Evolutionary conservation across 352 stramenopile species (phyloP).

Genomic region (Phytophthora boehmeriae): DNA sequence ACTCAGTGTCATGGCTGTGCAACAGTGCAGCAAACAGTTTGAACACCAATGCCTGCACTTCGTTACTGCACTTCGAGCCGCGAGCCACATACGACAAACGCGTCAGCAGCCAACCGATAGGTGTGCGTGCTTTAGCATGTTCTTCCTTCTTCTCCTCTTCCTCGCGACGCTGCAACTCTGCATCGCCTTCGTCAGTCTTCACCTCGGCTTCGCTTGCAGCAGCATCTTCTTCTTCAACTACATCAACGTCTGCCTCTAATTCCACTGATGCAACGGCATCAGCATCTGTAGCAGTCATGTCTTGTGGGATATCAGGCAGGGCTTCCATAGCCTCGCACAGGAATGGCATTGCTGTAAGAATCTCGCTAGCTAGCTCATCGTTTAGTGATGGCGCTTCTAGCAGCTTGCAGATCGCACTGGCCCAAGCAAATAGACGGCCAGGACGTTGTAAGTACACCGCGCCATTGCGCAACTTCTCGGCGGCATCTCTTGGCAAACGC

Average conservation of each 20-base stretch:
- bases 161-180: conserved; percentile 29
- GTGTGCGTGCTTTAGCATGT: conserved; percentile 58
- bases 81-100: conserved; percentile 83
- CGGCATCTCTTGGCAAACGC: conserved; percentile 23
- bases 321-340: conserved; percentile 60
- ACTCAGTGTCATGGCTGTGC: conserved; percentile 51
- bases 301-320: conserved; percentile 64
- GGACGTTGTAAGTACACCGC: conserved; percentile 58
- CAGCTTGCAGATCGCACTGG: conserved; percentile 68
- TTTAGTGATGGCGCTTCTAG: conserved; percentile 65
- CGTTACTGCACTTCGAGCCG: conserved; percentile 41
- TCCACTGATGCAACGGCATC: conserved; percentile 21
- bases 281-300: conserved; percentile 41
- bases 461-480: conserved; percentile 35
- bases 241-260: conserved; percentile 13
- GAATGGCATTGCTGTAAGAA: conserved; percentile 66
- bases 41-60: conserved; percentile 79
- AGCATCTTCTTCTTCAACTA: conserved; percentile 1
- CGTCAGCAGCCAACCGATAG: conserved; percentile 84
- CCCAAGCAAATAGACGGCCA: conserved; percentile 64
- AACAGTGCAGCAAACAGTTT: conserved; percentile 88
- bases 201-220: conserved; percentile 14
- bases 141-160: conserved; percentile 52
- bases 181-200: conserved; percentile 30
- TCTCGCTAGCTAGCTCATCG: conserved; percentile 56